Base-by-base conservation (phyloP, 768 basidiomycete species). In the Gyrodon lividus region DNA sequence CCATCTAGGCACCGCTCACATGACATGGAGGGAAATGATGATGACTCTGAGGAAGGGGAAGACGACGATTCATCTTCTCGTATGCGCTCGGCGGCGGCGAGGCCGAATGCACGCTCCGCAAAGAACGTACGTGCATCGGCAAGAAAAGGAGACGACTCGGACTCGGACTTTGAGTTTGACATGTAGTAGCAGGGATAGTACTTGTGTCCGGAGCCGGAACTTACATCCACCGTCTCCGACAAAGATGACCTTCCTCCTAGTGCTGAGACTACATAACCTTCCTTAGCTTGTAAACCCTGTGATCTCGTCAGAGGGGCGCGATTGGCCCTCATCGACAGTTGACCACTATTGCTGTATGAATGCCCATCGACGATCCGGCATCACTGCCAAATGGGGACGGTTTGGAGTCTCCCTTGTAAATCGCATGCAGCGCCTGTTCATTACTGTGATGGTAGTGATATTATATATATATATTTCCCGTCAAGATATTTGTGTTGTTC, bases 111-210 rank as follows among this genome's bases (percentile, higher is more conserved):
- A 6, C 72, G 69, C 26, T 57, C 71, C 3, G 61, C 67, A 22
- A 87, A 80, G 72, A 88, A 86, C 55, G 70, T 88, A 34, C 74
- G 81, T 53, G 72, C 70, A 12, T 60, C 67, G 34, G 61, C 54
- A 28, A 74, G 77, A 53, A 81, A 86, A 55, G 80, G 78, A 35
- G 83, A 77, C 38, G 82, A 87, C 60, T 88, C 87, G 28, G 92
- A 92, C 66, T 83, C 81, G 28, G 83, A 85, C 47, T 88, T 95
- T 64, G 89, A 92, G 61, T 84, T 86, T 63, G 84, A 84, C 60
- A 70, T 84, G 71, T 85, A 79, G 70, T 82, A 76, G 28, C 43
- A 45, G 24, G 33, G 17, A 13, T 16, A 19, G 8, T 6, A 19
- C 14, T 10, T 7, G 35, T 6, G 7, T 37, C 17, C 6, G 7